A percentile compares a stretch with the other conserved stretches of the same genome.
Conservation (phyloP, 805 yeast genomes). For the Metschnikowia santaceciliae region DNA sequence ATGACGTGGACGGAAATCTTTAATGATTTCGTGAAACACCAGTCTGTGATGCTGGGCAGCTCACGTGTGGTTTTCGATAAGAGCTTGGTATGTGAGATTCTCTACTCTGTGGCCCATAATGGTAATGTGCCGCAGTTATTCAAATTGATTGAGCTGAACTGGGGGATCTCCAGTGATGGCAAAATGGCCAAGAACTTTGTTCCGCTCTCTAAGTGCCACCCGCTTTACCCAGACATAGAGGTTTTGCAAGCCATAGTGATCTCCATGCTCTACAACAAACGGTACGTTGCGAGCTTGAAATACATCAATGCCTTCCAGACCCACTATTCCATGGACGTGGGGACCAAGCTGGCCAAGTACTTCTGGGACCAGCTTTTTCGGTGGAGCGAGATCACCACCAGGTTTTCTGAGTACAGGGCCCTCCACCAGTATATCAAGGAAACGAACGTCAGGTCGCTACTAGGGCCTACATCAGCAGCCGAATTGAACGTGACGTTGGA, state of each 20-base stretch:
- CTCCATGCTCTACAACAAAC: conserved; percentile 29
- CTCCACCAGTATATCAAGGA: conserved; percentile 25
- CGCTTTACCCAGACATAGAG: conserved; percentile 22
- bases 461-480: conserved; percentile 7
- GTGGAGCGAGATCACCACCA: conserved; percentile 36
- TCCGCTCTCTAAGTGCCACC: conserved; percentile 11
- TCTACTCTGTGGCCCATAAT: conserved; percentile 32
- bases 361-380: conserved; percentile 37
- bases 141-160: conserved; percentile 24
- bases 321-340: conserved; percentile 23
- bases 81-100: conserved; percentile 24
- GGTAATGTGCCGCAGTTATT: conserved; percentile 19
- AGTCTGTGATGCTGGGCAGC: conserved; percentile 8
- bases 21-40: conserved; percentile 21
- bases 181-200: conserved; percentile 8
- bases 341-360: conserved; percentile 14
- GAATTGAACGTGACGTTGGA: conserved; percentile 14
- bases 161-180: conserved; percentile 31
- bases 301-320: conserved; percentile 35
- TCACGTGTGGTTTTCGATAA: conserved; percentile 15
- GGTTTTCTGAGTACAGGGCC: conserved; percentile 25
- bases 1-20: conserved; percentile 21
- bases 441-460: conserved; percentile 10
- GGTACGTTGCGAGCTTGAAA: conserved; percentile 30
- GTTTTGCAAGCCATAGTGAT: conserved; percentile 29